A percentile compares a stretch with the other conserved stretches of the same genome.
Conservation (phyloP, 31 red algal genomes). For the Pterothamnion heteromorphum region DNA sequence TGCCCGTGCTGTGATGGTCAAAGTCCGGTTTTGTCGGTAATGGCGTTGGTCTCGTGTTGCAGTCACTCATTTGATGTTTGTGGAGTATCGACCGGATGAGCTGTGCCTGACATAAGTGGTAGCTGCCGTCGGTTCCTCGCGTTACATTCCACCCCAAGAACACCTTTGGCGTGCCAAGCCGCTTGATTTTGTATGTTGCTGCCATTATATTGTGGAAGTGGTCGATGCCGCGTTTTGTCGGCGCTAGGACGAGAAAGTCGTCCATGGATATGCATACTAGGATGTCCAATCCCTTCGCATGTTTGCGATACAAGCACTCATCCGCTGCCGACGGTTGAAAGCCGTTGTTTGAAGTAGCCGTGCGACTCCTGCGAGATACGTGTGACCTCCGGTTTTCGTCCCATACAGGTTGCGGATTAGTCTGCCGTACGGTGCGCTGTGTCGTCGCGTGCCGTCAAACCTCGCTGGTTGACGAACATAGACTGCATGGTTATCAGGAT, state of each 20-base stretch:
- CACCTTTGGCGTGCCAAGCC: background rate
- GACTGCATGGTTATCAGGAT: background rate
- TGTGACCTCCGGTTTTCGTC: background rate
- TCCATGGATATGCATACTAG: slow-evolving; percentile 25
- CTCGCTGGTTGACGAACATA: background rate
- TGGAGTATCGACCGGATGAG: background rate
- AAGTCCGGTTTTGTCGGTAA: background rate
- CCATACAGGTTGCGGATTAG: slow-evolving; percentile 48
- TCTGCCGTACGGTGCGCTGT: background rate
- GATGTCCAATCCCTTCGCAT: background rate
- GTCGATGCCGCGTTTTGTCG: background rate
- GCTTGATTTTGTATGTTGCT: slow-evolving; percentile 20
- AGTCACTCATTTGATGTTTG: background rate
- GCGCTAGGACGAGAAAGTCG: background rate
- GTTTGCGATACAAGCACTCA: background rate
- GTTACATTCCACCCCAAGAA: slow-evolving; percentile 32
- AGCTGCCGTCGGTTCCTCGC: background rate
- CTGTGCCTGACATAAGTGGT: slow-evolving; percentile 4
- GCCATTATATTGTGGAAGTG: background rate
- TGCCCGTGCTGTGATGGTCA: background rate
- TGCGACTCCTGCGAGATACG: background rate
- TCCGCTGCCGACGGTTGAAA: background rate
- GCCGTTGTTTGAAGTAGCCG: background rate
- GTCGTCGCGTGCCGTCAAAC: slow-evolving; percentile 15
- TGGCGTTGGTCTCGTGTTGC: background rate